These are phyloP conservation scores for Sarcomyxa edulis DNA, from an alignment of 768 basidiomycete genomes.

Conservation along the genomic window DNA sequence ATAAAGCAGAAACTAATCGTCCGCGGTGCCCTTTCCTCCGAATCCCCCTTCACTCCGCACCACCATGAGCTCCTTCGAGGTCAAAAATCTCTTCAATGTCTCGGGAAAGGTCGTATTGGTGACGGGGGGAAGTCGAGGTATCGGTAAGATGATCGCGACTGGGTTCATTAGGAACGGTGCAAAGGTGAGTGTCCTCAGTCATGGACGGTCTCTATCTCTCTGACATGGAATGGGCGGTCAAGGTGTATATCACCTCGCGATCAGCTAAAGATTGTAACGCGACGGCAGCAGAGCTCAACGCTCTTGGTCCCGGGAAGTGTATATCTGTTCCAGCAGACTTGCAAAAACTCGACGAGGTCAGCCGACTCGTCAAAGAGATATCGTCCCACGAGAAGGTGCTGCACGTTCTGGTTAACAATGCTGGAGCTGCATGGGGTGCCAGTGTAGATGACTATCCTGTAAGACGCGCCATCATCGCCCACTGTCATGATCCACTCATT, in stretches of 20 bases:
- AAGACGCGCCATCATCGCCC: constrained; percentile 9
- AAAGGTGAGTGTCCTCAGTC: constrained; percentile 22
- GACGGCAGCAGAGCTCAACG: constrained; percentile 47
- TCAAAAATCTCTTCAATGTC: constrained; percentile 41
- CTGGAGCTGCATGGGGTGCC: constrained; percentile 53
- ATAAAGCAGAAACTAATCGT: too few relatives aligned
- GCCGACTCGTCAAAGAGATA: constrained; percentile 45
- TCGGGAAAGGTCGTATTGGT: constrained; percentile 51
- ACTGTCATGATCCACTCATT: constrained; percentile 8
- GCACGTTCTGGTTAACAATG: constrained; percentile 62
- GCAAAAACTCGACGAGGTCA: constrained; percentile 47
- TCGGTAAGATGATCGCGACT: constrained; percentile 66
- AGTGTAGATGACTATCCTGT: constrained; percentile 43
- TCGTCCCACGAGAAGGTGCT: constrained; percentile 44
- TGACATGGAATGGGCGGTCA: constrained; percentile 12
- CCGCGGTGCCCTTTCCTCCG: background rate
- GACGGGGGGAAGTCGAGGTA: constrained; percentile 62
- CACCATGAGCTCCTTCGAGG: constrained; percentile 31
- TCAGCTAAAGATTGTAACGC: constrained; percentile 43
- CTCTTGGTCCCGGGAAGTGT: constrained; percentile 50
- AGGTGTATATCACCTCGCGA: constrained; percentile 64
- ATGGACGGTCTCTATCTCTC: background rate
- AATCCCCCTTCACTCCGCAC: background rate
- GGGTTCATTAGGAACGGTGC: constrained; percentile 62
- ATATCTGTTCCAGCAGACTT: constrained; percentile 50